Conservation (phyloP, 805 yeast genomes). For the Wickerhamomyces sydowiorum region DNA sequence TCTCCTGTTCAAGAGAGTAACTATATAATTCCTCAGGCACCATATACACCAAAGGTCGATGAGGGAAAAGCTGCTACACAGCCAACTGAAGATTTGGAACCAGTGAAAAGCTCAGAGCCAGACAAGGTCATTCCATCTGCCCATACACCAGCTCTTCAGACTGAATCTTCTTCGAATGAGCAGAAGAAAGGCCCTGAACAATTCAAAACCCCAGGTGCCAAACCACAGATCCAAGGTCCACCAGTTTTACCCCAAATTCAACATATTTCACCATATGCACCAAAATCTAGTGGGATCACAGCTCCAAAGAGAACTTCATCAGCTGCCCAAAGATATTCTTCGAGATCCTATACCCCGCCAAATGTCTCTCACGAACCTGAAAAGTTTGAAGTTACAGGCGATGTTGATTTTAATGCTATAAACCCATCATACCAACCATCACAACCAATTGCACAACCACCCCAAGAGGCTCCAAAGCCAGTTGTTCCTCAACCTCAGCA, state of each 20-base stretch:
- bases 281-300: background rate
- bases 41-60: background rate
- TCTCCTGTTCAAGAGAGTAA: background rate
- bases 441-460: background rate
- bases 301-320: constrained; percentile 1
- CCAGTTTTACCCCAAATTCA: background rate
- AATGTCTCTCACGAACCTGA: constrained; percentile 3
- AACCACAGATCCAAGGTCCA: background rate
- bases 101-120: background rate
- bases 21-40: background rate
- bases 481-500: background rate
- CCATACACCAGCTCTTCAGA: background rate
- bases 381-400: constrained; percentile 5
- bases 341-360: constrained; percentile 3
- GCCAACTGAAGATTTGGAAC: background rate
- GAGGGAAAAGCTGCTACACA: background rate
- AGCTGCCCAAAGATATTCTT: constrained; percentile 2
- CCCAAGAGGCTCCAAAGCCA: background rate
- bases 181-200: background rate
- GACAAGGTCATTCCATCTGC: too few species aligned
- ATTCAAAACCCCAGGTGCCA: background rate
- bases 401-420: constrained; percentile 13
- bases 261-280: background rate
- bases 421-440: constrained; percentile 6
- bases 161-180: background rate